These are phyloP conservation scores for Hypholoma sublateritium DNA, from an alignment of 768 basidiomycete genomes.

Conservation along the genomic window DNA sequence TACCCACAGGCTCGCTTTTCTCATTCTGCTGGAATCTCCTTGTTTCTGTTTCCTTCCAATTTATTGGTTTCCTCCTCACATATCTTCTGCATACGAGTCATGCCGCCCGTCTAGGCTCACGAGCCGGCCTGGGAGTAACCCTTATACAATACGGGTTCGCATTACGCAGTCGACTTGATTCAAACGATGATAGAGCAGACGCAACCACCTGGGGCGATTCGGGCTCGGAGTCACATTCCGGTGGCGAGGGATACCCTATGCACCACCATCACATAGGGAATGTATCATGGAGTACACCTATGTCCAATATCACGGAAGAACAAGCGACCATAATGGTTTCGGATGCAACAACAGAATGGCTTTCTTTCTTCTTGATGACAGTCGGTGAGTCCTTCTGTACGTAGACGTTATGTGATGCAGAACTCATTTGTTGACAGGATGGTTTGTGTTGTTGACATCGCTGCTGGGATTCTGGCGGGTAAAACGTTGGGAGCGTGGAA, in stretches of 20 bases:
- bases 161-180: constrained; percentile 55
- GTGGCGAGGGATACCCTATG: constrained; percentile 22
- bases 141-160: constrained; percentile 95
- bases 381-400: constrained; percentile 47
- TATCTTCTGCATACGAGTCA: constrained; percentile 94
- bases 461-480: constrained; percentile 88
- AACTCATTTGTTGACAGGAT: constrained; percentile 19
- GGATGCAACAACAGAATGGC: constrained; percentile 88
- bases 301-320: constrained; percentile 31
- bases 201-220: constrained; percentile 29
- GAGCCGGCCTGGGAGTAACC: constrained; percentile 94
- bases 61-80: constrained; percentile 89
- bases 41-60: constrained; percentile 96
- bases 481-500: constrained; percentile 83
- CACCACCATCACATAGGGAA: constrained; percentile 24
- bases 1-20: constrained; percentile 82
- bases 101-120: constrained; percentile 88
- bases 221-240: constrained; percentile 29
- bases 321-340: constrained; percentile 41
- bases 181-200: constrained; percentile 31
- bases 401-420: neutral
- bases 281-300: constrained; percentile 20
- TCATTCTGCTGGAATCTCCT: constrained; percentile 91
- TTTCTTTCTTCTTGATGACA: constrained; percentile 94
- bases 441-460: constrained; percentile 73